Conservation (phyloP, 2,329 filamentous ascomycete genomes). For the Monosporascus sp. region DNA sequence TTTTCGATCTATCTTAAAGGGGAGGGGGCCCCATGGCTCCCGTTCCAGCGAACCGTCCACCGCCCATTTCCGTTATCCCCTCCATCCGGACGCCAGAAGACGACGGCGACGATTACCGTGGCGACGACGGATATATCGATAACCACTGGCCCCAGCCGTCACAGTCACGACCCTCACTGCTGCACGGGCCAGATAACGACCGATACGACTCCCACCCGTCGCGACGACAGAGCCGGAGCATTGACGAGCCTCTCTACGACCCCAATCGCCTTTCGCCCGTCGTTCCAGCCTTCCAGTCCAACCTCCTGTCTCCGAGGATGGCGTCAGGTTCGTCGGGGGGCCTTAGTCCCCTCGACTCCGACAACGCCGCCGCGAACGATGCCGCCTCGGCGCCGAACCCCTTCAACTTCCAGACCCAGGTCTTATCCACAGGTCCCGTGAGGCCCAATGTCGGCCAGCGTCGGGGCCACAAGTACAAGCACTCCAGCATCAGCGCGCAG, state of each 20-base stretch:
- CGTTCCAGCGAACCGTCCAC: conserved; percentile 14
- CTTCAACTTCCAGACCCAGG: conserved; percentile 91
- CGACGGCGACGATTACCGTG: conserved; percentile 2
- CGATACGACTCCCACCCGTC: neutral
- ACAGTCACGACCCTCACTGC: conserved; percentile 10
- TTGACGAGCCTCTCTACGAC: conserved; percentile 22
- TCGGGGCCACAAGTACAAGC: conserved; percentile 95
- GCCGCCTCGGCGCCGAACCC: conserved; percentile 51
- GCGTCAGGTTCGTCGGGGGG: conserved; percentile 14
- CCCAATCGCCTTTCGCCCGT: conserved; percentile 27
- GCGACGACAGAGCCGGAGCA: neutral
- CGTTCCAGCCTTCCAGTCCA: conserved; percentile 22
- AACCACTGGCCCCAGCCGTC: conserved; percentile 3
- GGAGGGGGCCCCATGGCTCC: conserved; percentile 25
- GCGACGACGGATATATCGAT: conserved; percentile 7
- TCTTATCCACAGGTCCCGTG: conserved; percentile 68
- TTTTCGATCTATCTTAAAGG: conserved; percentile 17
- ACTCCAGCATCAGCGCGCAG: conserved; percentile 80
- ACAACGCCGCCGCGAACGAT: conserved; percentile 19
- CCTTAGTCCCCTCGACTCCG: conserved; percentile 18
- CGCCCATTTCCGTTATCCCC: conserved; percentile 25
- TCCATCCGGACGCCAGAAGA: conserved; percentile 23
- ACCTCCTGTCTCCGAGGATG: conserved; percentile 17
- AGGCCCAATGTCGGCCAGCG: conserved; percentile 87
- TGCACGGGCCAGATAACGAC: conserved; percentile 11